A percentile compares a stretch with the other conserved stretches of the same genome.
These are phyloP conservation scores for Nemania serpens DNA, from an alignment of 2,329 filamentous ascomycete genomes.

Conservation along the genomic window DNA sequence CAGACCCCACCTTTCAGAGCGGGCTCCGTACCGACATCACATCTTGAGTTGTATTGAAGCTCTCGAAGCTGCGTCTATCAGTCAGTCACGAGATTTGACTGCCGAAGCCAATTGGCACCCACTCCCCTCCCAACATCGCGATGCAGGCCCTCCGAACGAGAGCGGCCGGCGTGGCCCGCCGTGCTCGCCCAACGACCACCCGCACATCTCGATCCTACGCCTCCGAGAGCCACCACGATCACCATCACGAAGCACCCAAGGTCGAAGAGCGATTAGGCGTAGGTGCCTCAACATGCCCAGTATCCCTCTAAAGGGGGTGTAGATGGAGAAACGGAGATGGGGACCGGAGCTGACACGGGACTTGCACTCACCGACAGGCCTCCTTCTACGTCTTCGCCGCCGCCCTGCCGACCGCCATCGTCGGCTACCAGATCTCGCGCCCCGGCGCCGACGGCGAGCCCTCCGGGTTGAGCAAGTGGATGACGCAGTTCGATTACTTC, in stretches of 20 bases:
- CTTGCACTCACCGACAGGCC: constrained; percentile 43
- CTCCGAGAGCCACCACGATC: constrained; percentile 52
- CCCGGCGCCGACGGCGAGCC: constrained; percentile 55
- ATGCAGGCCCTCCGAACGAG: constrained; percentile 50
- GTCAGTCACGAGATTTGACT: constrained; percentile 22
- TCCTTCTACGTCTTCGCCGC: constrained; percentile 54
- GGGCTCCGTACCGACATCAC: constrained; percentile 34
- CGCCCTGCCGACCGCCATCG: constrained; percentile 49
- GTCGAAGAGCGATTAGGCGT: constrained; percentile 62
- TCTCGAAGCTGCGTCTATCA: constrained; percentile 26
- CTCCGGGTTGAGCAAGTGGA: constrained; percentile 51
- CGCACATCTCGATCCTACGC: constrained; percentile 56
- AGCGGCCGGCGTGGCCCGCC: constrained; percentile 48
- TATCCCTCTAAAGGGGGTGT: background rate
- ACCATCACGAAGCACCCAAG: constrained; percentile 41
- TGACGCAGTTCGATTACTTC: constrained; percentile 53
- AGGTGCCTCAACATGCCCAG: constrained; percentile 41
- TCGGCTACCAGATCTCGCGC: constrained; percentile 56
- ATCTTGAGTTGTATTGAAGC: constrained; percentile 21
- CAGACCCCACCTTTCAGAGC: constrained; percentile 27
- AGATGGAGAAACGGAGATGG: background rate
- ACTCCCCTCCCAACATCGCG: constrained; percentile 24
- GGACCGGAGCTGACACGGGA: constrained; percentile 12
- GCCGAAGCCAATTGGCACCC: constrained; percentile 36
- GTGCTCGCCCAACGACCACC: constrained; percentile 40